phyloP scores from a whole-genome alignment of 1,284 basidiomycete species.

The Ceraceosorus bombacis region DNA sequence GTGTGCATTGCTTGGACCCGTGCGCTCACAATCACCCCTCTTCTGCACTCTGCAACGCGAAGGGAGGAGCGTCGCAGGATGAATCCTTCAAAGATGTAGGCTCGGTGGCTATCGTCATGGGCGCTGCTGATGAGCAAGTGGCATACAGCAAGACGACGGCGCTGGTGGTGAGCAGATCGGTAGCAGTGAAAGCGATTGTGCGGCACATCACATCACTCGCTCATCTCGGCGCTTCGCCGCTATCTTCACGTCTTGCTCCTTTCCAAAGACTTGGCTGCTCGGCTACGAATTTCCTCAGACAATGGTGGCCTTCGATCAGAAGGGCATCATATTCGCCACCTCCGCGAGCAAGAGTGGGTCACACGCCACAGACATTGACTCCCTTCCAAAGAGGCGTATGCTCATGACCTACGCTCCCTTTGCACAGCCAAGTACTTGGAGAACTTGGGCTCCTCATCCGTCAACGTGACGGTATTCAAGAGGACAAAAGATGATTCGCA shows the following conservation, averaged over 20 bases:
- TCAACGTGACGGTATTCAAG: conserved; percentile 47
- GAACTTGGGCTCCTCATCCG: conserved; percentile 23
- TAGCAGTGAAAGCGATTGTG: background rate
- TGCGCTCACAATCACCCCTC: too few species aligned
- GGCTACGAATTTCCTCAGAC: conserved; percentile 97
- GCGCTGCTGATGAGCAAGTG: conserved; percentile 29
- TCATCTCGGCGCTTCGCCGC: background rate
- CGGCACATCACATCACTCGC: background rate
- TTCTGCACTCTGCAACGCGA: too few species aligned
- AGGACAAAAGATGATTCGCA: conserved; percentile 48
- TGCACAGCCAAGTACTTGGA: conserved; percentile 34
- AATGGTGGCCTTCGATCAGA: conserved; percentile 67
- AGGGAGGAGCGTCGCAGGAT: background rate
- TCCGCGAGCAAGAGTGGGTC: conserved; percentile 76
- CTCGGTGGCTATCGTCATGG: conserved; percentile 29
- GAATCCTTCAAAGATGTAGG: conserved; percentile 21
- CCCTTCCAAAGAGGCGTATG: conserved; percentile 2
- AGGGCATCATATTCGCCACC: conserved; percentile 69
- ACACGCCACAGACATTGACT: background rate
- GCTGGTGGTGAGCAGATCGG: conserved; percentile 16
- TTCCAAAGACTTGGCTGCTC: conserved; percentile 74
- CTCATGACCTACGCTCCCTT: background rate
- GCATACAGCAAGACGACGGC: conserved; percentile 32
- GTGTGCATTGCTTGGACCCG: too few species aligned
- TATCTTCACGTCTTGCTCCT: background rate